Evolutionary conservation across 1,284 basidiomycete genomes (phyloP), one percentile per base, ranked within the genome.

Genomic region (Mycocalia duriaeana): DNA sequence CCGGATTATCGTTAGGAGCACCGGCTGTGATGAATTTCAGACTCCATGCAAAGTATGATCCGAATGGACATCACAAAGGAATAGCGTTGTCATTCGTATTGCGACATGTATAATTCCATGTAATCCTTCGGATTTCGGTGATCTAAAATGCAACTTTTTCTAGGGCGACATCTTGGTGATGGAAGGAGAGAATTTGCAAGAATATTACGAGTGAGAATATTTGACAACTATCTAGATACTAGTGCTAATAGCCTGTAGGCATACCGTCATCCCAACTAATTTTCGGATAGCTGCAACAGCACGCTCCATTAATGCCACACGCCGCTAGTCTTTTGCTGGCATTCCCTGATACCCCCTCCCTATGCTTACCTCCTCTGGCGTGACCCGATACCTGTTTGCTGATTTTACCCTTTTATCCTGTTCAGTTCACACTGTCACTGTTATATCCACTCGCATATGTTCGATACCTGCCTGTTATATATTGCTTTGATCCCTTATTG

Each of bases 21-120:
- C 69, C 81, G 9, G 88, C 88, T 3, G 57, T 79, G 37, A 90
- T 90, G 85, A 79, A 87, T 57, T 90, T 90, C 59, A 77, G 86
- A 18, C 60, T 66, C 7, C 65, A 70, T 53, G 56, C 64, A 35
- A 73, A 60, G 44, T 56, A 61, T 50, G 68, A 68, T 26, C 59
- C 57, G 25, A 58, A 57, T 36, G 63, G 63, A 47, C 59, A 61
- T 20, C 63, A 61, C 40, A 61, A 57, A 43, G 54, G 65, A 3
- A 67, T 69, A 24, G 71, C 68, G 3, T 61, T 88, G 53, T 77
- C 72, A 5, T 65, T 89, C 28, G 67, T 77, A 45, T 68, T 90
- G 31, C 75, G 77, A 22, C 87, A 90, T 61, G 87, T 88, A 55
- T 23, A 23, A 16, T 39, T 3, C 37, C 56, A 82, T 67, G 14